phyloP scores from a whole-genome alignment of 1,284 basidiomycete species.

The Wallemia mellicola region DNA sequence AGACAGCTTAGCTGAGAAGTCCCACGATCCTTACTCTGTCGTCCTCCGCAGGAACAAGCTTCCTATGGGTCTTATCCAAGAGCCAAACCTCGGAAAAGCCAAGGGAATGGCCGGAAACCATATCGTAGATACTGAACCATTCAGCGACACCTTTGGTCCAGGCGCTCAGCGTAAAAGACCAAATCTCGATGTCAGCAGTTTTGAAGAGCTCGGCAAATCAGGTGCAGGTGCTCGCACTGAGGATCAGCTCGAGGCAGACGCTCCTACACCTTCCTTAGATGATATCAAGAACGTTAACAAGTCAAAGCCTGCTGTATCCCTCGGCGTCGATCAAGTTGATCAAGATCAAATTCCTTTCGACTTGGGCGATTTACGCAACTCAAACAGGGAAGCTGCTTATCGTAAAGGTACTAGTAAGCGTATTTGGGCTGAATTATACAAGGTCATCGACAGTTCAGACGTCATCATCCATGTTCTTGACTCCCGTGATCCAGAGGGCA shows the following conservation, averaged over 20 bases:
- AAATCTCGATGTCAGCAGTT: conserved; percentile 46
- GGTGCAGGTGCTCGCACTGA: not conserved
- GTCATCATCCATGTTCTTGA: conserved; percentile 89
- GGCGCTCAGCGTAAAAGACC: conserved; percentile 76
- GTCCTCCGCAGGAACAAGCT: conserved; percentile 70
- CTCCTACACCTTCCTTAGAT: not conserved
- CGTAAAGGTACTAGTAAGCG: conserved; percentile 72
- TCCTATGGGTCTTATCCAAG: conserved; percentile 72
- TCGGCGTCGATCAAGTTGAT: not conserved
- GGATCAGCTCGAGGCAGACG: not conserved
- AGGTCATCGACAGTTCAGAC: conserved; percentile 96
- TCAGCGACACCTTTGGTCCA: conserved; percentile 67
- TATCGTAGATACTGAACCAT: conserved; percentile 79
- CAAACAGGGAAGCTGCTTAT: conserved; percentile 43
- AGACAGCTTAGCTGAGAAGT: conserved; percentile 46
- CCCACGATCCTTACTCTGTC: conserved; percentile 78
- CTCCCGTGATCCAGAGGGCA: conserved; percentile 81
- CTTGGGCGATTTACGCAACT: conserved; percentile 2
- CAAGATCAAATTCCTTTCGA: not conserved
- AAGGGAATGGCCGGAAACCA: conserved; percentile 15
- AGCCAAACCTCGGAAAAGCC: conserved; percentile 19
- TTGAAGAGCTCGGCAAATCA: conserved; percentile 35
- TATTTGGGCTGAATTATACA: conserved; percentile 96
- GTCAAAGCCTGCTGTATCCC: not conserved
- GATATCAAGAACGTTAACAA: not conserved